Conservation (phyloP, 768 basidiomycete genomes). For the Trametes meyenii region DNA sequence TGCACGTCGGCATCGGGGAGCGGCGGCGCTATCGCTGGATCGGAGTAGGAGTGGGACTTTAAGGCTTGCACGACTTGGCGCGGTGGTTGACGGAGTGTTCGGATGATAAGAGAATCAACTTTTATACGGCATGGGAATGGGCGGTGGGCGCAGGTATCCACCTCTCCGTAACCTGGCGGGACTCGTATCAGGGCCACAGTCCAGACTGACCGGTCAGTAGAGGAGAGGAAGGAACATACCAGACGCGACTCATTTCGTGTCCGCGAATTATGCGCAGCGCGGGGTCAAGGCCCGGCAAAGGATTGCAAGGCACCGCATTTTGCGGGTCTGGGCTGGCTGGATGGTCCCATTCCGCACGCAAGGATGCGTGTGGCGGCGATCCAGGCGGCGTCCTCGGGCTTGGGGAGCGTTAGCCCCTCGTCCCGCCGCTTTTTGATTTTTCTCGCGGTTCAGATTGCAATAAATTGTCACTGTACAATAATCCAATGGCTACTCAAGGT, state of each 20-base stretch:
- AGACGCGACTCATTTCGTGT: conserved; percentile 1
- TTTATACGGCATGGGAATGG: conserved; percentile 9
- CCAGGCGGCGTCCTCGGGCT: conserved; percentile 7
- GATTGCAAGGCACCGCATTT: conserved; percentile 6
- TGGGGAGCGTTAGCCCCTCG: too few relatives aligned
- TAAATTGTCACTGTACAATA: too few relatives aligned
- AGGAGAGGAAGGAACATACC: background rate
- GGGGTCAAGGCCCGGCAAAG: conserved; percentile 6
- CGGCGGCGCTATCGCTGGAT: background rate
- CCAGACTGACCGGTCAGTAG: conserved; percentile 15
- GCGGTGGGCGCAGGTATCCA: conserved; percentile 1
- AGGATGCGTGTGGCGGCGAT: background rate
- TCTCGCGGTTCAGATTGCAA: background rate
- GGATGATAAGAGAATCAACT: background rate
- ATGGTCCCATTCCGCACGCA: conserved; percentile 1
- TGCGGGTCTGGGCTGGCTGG: conserved; percentile 5
- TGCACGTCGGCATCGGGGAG: conserved; percentile 52
- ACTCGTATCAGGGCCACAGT: conserved; percentile 12
- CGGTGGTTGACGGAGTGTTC: background rate
- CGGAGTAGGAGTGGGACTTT: background rate
- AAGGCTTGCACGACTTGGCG: background rate
- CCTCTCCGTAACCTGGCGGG: conserved; percentile 20
- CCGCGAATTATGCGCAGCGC: conserved; percentile 5
- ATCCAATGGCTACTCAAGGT: too few relatives aligned
- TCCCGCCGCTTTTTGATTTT: background rate